Conservation (phyloP, 306 rosid species). For the Carpinus fangiana region DNA sequence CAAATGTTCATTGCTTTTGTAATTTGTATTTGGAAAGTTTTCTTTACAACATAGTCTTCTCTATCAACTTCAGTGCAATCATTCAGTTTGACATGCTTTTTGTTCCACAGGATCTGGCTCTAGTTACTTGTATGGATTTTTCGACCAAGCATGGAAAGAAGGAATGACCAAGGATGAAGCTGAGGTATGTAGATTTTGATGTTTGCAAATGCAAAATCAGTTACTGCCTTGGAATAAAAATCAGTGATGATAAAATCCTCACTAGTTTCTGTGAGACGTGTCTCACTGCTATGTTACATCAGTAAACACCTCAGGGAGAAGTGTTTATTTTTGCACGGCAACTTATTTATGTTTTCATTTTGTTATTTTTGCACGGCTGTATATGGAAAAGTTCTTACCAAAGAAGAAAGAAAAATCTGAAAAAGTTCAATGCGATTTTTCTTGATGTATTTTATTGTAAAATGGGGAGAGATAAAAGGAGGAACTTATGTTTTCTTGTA, state of each 20-base stretch:
- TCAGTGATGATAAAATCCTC: neutral
- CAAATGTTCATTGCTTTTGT: neutral
- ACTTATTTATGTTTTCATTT: neutral
- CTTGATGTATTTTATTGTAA: no score
- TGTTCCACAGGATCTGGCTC: slow-evolving; percentile 86
- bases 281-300: neutral
- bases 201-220: slow-evolving; percentile 16
- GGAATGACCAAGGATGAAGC: slow-evolving; percentile 99
- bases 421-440: no score
- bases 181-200: slow-evolving; percentile 60
- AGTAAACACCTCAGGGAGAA: neutral
- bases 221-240: slow-evolving; percentile 7
- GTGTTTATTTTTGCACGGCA: neutral
- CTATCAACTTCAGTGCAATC: neutral
- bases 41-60: neutral
- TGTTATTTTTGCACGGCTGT: no score
- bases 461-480: neutral
- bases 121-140: slow-evolving; percentile 93
- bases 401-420: no score
- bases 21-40: no score
- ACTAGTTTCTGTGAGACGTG: neutral
- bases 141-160: slow-evolving; percentile 97
- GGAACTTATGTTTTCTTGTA: neutral
- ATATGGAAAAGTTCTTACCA: no score
- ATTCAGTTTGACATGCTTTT: slow-evolving; percentile 21